Conservation (phyloP, 2,329 filamentous ascomycete genomes). For the Stagonosporopsis vannaccii region DNA sequence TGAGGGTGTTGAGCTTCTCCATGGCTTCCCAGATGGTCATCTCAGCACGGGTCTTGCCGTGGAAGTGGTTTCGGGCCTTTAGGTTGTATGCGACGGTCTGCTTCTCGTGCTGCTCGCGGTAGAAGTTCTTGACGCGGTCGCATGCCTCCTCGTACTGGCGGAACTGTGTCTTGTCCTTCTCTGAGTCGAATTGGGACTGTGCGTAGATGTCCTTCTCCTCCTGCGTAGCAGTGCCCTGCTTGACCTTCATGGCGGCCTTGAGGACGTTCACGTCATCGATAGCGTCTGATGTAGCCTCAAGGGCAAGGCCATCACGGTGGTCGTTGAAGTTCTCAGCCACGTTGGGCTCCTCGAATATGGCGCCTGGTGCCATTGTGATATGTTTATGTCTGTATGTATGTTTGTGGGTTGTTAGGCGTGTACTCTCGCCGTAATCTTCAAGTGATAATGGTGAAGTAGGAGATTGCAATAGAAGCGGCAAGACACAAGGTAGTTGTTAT, state of each 20-base stretch:
- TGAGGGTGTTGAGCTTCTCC: slow-evolving; percentile 88
- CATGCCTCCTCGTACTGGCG: slow-evolving; percentile 84
- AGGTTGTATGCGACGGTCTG: slow-evolving; percentile 87
- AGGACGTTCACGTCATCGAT: slow-evolving; percentile 68
- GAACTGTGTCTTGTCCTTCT: slow-evolving; percentile 82
- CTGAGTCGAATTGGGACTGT: slow-evolving; percentile 71
- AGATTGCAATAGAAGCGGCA: background rate
- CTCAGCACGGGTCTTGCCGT: slow-evolving; percentile 70
- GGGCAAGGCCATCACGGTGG: slow-evolving; percentile 63
- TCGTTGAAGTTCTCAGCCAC: slow-evolving; percentile 55
- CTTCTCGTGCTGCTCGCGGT: slow-evolving; percentile 73
- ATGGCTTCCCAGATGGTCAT: slow-evolving; percentile 93
- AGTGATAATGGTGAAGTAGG: slow-evolving; percentile 2
- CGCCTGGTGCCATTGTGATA: slow-evolving; percentile 55
- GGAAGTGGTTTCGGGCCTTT: slow-evolving; percentile 75
- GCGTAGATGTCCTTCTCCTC: slow-evolving; percentile 60
- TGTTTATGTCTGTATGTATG: slow-evolving; percentile 1
- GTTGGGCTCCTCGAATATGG: slow-evolving; percentile 53
- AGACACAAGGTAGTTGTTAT: background rate
- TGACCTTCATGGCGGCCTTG: slow-evolving; percentile 62
- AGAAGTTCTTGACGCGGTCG: slow-evolving; percentile 86
- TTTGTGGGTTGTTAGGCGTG: slow-evolving; percentile 20
- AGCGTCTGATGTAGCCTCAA: slow-evolving; percentile 66
- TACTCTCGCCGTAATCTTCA: slow-evolving; percentile 14
- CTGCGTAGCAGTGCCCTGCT: slow-evolving; percentile 54